Evolutionary conservation across 108 stramenopile species (phyloP).

Genomic region (Bacterosira constricta): DNA sequence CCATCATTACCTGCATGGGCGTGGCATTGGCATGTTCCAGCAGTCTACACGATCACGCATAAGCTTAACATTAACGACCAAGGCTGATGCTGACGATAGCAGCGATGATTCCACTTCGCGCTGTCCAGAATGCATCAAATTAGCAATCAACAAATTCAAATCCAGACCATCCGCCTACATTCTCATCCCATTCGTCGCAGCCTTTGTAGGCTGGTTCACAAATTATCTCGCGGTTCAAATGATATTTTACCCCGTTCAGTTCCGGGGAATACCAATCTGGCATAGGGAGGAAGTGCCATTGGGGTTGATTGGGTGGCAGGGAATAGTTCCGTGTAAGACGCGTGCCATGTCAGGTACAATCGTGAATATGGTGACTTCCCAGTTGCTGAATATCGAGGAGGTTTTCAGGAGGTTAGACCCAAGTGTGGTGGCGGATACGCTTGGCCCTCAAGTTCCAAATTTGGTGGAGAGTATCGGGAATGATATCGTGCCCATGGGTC

Average conservation of each 20-base stretch:
- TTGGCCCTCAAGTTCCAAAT: slow-evolving; percentile 76
- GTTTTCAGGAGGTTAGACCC: slow-evolving; percentile 83
- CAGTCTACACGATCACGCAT: not conserved
- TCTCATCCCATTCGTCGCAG: slow-evolving; percentile 88
- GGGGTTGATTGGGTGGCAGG: slow-evolving; percentile 88
- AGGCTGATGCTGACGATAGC: slow-evolving; percentile 7
- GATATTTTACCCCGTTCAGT: slow-evolving; percentile 89
- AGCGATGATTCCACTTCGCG: not conserved
- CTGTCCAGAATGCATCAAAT: slow-evolving; percentile 16
- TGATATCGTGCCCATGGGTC: slow-evolving; percentile 48
- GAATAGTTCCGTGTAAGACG: slow-evolving; percentile 90
- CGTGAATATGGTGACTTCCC: slow-evolving; percentile 86
- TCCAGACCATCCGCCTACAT: slow-evolving; percentile 72
- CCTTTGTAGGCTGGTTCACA: slow-evolving; percentile 94
- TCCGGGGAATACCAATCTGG: slow-evolving; percentile 75
- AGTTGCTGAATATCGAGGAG: slow-evolving; percentile 77
- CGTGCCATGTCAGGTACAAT: slow-evolving; percentile 79
- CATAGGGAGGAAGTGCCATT: slow-evolving; percentile 66
- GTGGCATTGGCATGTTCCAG: not conserved
- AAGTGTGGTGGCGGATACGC: slow-evolving; percentile 51
- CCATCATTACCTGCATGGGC: not conserved
- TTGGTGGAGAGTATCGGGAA: slow-evolving; percentile 59
- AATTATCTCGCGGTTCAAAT: slow-evolving; percentile 92
- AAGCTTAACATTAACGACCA: not conserved
- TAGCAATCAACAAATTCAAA: slow-evolving; percentile 63